Evolutionary conservation across 805 yeast genomes (phyloP), one percentile per base, ranked within the genome.

Genomic region (Saturnispora dispora): DNA sequence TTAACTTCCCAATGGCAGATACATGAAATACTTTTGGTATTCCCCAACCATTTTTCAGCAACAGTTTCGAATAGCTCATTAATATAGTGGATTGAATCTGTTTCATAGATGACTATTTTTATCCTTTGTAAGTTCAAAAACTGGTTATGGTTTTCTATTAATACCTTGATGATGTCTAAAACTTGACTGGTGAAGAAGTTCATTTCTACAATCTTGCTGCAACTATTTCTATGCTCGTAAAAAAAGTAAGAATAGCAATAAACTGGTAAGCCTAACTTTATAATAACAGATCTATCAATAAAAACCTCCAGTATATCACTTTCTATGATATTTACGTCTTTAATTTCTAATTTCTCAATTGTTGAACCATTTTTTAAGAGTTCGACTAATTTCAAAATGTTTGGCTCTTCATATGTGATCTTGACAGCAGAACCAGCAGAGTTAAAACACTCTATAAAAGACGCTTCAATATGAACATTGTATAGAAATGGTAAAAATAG

Each of bases 241-340:
- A 48, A 48, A n/a, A 48, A 43, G 22, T 33, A 43, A 10, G 44
- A 18, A 43, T 48, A 33, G 5, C 22, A 33, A 33, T 43, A 48
- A 4, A 46, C 47, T 9, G 22, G 37, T 2, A 48, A 11, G 2
- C 25, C 35, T 18, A 48, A 23, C 15, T 42, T 41, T 2, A 48
- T 27, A 30, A 15, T 17, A 9, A n/a, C 25, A 32, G 51, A 13
- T 4, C 20, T 15, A 4, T 42, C n/a, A 15, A 48, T 13, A 23
- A 35, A 13, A 23, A n/a, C 7, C n/a, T 43, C 35, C 17, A 43
- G 18, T 22, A 42, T 1, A 18, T n/a, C 22, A 23, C 10, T n/a
- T 5, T 23, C 43, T 7, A 22, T 35, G n/a, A 18, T 18, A 7
- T 13, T 4, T 13, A 33, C 35, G 11, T 33, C 27, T 17, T 17